phyloP scores from a whole-genome alignment of 192 early-diverging fungal genomes.

The Dimargaris cristalligena region DNA sequence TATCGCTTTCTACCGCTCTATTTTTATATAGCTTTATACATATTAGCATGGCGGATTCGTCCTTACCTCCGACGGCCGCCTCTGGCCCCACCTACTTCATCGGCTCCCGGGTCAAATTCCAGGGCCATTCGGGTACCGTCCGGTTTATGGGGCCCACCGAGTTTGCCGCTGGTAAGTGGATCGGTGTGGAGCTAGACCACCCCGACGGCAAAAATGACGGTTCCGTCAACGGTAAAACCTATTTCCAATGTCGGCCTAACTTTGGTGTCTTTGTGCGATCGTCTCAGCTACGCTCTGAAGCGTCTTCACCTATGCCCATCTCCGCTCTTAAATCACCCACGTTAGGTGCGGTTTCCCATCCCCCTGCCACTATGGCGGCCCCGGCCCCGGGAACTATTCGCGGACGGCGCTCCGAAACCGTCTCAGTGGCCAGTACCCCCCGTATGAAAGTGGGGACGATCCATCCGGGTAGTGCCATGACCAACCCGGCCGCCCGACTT shows the following conservation, averaged over 20 bases:
- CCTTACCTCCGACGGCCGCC: neutral
- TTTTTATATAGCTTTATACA: too few relatives aligned
- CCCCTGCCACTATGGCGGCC: neutral
- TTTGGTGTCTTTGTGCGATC: conserved; percentile 67
- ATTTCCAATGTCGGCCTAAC: conserved; percentile 55
- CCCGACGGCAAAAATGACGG: conserved; percentile 63
- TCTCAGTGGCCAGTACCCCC: too few relatives aligned
- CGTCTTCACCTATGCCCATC: too few relatives aligned
- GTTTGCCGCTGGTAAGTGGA: conserved; percentile 75
- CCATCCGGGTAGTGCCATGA: too few relatives aligned
- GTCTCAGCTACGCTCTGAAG: too few relatives aligned
- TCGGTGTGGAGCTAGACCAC: conserved; percentile 75
- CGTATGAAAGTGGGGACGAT: too few relatives aligned
- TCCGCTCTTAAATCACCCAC: too few relatives aligned
- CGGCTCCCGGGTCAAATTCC: conserved; percentile 35
- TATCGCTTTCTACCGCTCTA: too few relatives aligned
- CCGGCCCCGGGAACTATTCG: neutral
- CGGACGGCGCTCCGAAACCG: neutral
- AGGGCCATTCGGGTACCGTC: conserved; percentile 43
- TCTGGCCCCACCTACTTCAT: conserved; percentile 5
- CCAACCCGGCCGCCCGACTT: too few relatives aligned
- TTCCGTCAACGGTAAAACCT: conserved; percentile 51
- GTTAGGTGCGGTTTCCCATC: too few relatives aligned
- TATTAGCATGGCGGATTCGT: neutral
- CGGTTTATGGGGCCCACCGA: conserved; percentile 67